phyloP scores from a whole-genome alignment of 2,329 filamentous ascomycete species.

The Xylaria sp. region DNA sequence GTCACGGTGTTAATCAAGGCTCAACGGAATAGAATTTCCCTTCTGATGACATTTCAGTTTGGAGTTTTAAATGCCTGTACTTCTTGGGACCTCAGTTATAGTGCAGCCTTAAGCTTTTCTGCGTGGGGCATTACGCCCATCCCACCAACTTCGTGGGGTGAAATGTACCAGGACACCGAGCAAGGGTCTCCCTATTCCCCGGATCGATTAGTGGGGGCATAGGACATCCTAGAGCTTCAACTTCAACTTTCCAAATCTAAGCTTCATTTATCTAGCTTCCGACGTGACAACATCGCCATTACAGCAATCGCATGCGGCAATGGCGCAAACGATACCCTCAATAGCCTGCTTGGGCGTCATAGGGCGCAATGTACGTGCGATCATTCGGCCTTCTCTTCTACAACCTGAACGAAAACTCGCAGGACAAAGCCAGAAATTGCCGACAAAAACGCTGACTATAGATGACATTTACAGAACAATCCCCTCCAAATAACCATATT shows the following conservation, averaged over 20 bases:
- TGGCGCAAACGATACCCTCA: conserved; percentile 74
- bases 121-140: background rate
- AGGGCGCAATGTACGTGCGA: conserved; percentile 79
- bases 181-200: background rate
- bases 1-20: conserved; percentile 22
- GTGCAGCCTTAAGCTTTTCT: background rate
- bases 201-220: conserved; percentile 29
- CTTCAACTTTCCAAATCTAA: conserved; percentile 9
- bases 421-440: background rate
- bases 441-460: conserved; percentile 6
- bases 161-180: background rate
- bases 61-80: background rate
- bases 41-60: background rate
- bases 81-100: background rate
- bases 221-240: conserved; percentile 5
- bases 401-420: background rate
- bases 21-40: conserved; percentile 18
- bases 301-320: conserved; percentile 43
- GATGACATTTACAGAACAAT: conserved; percentile 75
- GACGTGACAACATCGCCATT: conserved; percentile 6
- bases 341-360: conserved; percentile 96
- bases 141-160: background rate
- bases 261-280: background rate
- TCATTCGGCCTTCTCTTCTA: conserved; percentile 24
- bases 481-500: conserved; percentile 94